Conservation (phyloP, 1,284 basidiomycete species). For the Ustilago tritici region DNA sequence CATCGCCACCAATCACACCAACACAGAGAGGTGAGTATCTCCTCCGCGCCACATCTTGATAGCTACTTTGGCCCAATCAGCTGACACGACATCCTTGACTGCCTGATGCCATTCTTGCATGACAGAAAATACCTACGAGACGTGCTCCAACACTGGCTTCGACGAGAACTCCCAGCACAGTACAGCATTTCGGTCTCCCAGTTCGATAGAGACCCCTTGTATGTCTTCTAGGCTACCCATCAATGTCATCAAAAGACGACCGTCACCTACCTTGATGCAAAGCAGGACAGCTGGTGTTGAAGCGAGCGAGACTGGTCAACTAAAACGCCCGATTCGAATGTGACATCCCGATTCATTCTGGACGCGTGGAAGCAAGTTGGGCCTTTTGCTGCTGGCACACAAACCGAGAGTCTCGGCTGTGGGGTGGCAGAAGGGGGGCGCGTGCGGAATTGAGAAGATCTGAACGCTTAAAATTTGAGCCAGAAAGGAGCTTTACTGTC, state of each 20-base stretch:
- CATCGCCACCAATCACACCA: conserved; percentile 65
- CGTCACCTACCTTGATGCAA: background rate
- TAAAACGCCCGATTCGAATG: background rate
- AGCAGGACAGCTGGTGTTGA: background rate
- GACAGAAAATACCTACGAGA: conserved; percentile 53
- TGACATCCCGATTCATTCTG: conserved; percentile 1
- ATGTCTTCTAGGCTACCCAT: conserved; percentile 33
- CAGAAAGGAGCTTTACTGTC: conserved; percentile 3
- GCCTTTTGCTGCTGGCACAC: background rate
- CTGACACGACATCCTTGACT: background rate
- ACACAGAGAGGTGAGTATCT: conserved; percentile 58
- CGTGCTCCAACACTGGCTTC: conserved; percentile 50
- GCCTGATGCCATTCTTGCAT: too few species aligned
- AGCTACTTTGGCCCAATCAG: background rate
- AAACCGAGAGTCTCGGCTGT: background rate
- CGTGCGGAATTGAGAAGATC: conserved; percentile 25
- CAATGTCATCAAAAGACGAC: background rate
- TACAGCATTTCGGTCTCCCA: conserved; percentile 35
- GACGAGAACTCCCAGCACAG: conserved; percentile 17
- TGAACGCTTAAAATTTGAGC: conserved; percentile 8
- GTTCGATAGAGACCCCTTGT: conserved; percentile 46
- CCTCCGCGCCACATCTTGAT: background rate
- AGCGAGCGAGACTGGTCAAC: background rate
- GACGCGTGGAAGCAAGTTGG: conserved; percentile 34
- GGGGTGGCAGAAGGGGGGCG: background rate